Conservation (phyloP, 805 yeast genomes). For the Saccharomycopsis selenospora region DNA sequence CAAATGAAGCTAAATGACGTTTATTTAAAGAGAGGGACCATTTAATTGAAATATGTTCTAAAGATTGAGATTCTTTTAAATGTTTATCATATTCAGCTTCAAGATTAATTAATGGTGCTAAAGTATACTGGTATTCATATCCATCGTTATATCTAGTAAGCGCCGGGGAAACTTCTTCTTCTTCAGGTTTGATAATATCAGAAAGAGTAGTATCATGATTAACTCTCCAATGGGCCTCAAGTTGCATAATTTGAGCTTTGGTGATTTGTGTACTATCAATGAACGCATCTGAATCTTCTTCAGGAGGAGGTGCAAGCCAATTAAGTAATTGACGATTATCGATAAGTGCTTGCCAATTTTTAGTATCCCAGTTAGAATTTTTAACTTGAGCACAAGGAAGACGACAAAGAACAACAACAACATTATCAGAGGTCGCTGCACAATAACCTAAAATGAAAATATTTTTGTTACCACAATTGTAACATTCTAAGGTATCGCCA, state of each 20-base stretch:
- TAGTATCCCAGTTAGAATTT: conserved; percentile 78
- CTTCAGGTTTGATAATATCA: conserved; percentile 49
- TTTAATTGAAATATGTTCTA: conserved; percentile 60
- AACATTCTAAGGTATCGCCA: conserved; percentile 83
- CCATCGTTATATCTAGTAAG: conserved; percentile 75
- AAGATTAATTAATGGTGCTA: conserved; percentile 72
- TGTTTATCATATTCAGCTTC: conserved; percentile 78
- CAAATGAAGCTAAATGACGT: conserved; percentile 60
- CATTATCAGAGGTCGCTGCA: conserved; percentile 77
- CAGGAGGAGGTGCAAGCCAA: conserved; percentile 74
- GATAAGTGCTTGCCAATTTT: conserved; percentile 80
- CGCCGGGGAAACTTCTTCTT: conserved; percentile 60
- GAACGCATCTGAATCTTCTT: conserved; percentile 53
- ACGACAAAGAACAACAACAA: conserved; percentile 81
- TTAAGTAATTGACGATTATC: conserved; percentile 70
- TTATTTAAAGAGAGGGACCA: conserved; percentile 70
- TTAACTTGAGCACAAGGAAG: conserved; percentile 78
- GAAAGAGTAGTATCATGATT: conserved; percentile 64
- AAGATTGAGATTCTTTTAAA: conserved; percentile 68
- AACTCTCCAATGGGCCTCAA: conserved; percentile 78
- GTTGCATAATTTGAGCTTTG: conserved; percentile 55
- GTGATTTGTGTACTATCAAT: conserved; percentile 45
- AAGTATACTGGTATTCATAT: conserved; percentile 74
- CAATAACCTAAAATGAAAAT: conserved; percentile 81
- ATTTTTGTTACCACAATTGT: conserved; percentile 78